These are phyloP conservation scores for Irpex lacteus DNA, from an alignment of 1,284 basidiomycete genomes.

Conservation along the genomic window DNA sequence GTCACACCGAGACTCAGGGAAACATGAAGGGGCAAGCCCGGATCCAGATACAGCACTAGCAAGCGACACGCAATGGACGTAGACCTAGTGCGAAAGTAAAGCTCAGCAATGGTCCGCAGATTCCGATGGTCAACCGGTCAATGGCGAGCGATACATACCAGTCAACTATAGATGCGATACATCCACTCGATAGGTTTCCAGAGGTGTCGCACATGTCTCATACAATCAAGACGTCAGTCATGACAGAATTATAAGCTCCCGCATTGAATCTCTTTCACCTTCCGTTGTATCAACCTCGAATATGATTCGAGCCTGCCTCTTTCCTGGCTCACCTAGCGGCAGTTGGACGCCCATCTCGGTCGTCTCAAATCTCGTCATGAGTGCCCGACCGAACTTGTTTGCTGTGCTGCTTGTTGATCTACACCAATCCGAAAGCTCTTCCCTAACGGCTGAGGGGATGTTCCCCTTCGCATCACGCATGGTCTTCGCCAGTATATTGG, in stretches of 20 bases:
- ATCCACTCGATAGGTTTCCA: constrained; percentile 16
- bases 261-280: too few species aligned
- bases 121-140: not conserved
- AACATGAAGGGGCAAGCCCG: not conserved
- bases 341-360: not conserved
- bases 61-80: constrained; percentile 1
- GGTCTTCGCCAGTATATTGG: too few species aligned
- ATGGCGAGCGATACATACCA: constrained; percentile 7
- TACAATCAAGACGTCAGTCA: too few species aligned
- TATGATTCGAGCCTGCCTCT: too few species aligned
- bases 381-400: too few species aligned
- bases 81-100: not conserved
- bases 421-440: not conserved
- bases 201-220: constrained; percentile 16
- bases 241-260: too few species aligned
- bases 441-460: too few species aligned
- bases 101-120: not conserved
- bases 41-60: not conserved
- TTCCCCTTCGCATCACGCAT: too few species aligned
- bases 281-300: too few species aligned
- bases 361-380: too few species aligned
- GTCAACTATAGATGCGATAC: constrained; percentile 14
- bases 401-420: not conserved
- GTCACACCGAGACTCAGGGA: constrained; percentile 9
- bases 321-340: not conserved